Evolutionary conservation across 345 rosid species (phyloP).

Genomic region (Brassica nigra): DNA sequence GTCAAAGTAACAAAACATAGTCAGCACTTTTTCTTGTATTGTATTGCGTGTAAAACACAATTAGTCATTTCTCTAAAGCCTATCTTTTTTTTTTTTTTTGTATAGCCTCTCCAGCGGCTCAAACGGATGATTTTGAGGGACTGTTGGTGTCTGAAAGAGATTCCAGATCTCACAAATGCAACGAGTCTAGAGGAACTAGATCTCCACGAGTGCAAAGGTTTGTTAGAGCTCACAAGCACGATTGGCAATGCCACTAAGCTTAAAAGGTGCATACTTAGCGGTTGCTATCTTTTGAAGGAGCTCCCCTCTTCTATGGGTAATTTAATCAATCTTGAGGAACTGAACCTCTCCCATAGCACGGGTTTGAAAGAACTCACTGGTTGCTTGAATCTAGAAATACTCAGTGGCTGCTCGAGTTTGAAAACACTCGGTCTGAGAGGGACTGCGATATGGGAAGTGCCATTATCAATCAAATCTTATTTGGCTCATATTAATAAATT

Average conservation of each 20-base stretch:
- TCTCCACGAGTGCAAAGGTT: neutral
- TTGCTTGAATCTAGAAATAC: neutral
- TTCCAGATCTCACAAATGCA: neutral
- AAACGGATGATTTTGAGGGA: neutral
- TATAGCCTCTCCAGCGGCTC: neutral
- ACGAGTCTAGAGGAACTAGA: neutral
- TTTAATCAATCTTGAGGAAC: neutral
- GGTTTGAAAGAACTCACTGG: neutral
- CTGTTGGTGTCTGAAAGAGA: neutral
- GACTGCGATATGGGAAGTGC: conserved; percentile 21
- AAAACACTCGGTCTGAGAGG: neutral
- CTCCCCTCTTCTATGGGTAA: conserved; percentile 7
- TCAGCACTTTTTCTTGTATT: neutral
- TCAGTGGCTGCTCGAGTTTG: conserved; percentile 29
- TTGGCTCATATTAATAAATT: neutral
- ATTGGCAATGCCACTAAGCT: conserved; percentile 24
- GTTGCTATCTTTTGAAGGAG: neutral
- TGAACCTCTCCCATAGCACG: neutral
- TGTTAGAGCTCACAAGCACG: conserved; percentile 12
- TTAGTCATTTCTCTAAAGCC: neutral
- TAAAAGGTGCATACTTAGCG: neutral
- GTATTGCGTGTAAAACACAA: neutral
- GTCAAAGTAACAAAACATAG: conserved; percentile 7
- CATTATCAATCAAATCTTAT: neutral
- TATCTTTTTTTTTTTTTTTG: neutral